Conservation (phyloP, 805 yeast species). For the Torulaspora maleeae region DNA sequence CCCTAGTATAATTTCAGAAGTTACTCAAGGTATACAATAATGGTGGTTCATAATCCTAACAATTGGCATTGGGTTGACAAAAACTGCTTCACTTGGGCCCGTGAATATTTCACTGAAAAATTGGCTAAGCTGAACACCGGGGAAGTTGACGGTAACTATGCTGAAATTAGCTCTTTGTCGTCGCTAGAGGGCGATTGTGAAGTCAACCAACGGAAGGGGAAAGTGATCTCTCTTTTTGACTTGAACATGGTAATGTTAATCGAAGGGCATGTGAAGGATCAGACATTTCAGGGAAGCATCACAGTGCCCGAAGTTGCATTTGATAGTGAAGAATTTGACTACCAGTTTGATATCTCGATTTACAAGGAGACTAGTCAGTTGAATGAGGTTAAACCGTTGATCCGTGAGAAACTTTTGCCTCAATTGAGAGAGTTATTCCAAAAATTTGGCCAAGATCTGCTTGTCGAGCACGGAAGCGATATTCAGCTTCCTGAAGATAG, state of each 20-base stretch:
- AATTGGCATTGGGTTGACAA: constrained; percentile 99
- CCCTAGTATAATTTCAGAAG: background rate
- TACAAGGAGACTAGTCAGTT: constrained; percentile 50
- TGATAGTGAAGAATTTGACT: constrained; percentile 80
- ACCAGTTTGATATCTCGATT: constrained; percentile 74
- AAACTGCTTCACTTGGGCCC: constrained; percentile 91
- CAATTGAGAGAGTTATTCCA: constrained; percentile 55
- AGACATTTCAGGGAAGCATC: constrained; percentile 61
- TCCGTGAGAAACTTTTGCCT: constrained; percentile 62
- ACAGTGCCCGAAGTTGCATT: constrained; percentile 90
- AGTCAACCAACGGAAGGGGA: constrained; percentile 95
- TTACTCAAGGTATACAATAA: constrained; percentile 28
- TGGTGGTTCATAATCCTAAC: constrained; percentile 96
- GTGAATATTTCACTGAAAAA: constrained; percentile 61
- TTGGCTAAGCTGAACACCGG: constrained; percentile 47
- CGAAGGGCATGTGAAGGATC: constrained; percentile 42
- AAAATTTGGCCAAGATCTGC: constrained; percentile 73
- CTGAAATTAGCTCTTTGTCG: constrained; percentile 35
- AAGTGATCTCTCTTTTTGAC: constrained; percentile 88
- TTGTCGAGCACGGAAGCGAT: constrained; percentile 71
- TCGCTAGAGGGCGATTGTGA: constrained; percentile 90
- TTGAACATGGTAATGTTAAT: constrained; percentile 61
- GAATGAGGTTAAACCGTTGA: constrained; percentile 45
- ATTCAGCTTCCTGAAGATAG: constrained; percentile 76
- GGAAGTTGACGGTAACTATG: constrained; percentile 24